Evolutionary conservation across 2,329 filamentous ascomycete species (phyloP).

Genomic region (Verticillium dahliae): DNA sequence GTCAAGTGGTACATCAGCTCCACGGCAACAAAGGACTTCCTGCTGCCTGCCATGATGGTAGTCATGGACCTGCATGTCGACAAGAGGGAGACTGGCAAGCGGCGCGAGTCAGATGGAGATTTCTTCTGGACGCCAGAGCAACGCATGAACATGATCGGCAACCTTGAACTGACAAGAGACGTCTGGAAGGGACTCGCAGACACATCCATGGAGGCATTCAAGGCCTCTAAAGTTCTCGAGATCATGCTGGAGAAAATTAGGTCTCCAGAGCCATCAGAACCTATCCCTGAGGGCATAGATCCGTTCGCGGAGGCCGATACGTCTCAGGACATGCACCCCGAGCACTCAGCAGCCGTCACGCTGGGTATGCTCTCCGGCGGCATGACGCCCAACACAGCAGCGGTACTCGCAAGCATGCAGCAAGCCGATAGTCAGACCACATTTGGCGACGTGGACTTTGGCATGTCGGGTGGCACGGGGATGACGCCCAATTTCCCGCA

Average conservation of each 20-base stretch:
- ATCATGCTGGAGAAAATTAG: slow-evolving; percentile 79
- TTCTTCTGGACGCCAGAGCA: slow-evolving; percentile 53
- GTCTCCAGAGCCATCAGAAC: slow-evolving; percentile 26
- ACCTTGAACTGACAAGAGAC: slow-evolving; percentile 63
- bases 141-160: slow-evolving; percentile 67
- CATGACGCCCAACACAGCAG: slow-evolving; percentile 21
- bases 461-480: slow-evolving; percentile 21
- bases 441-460: slow-evolving; percentile 39
- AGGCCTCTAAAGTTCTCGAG: slow-evolving; percentile 72
- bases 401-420: slow-evolving; percentile 22
- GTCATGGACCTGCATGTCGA: slow-evolving; percentile 75
- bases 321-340: slow-evolving; percentile 19
- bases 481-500: slow-evolving; percentile 31
- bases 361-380: slow-evolving; percentile 35
- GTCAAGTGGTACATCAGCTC: slow-evolving; percentile 76
- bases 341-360: slow-evolving; percentile 33
- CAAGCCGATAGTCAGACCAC: slow-evolving; percentile 25
- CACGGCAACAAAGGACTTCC: slow-evolving; percentile 76
- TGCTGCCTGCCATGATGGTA: slow-evolving; percentile 79
- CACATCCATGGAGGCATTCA: slow-evolving; percentile 81
- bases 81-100: slow-evolving; percentile 36
- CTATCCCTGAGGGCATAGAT: not conserved
- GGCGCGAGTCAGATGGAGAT: slow-evolving; percentile 34
- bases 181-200: slow-evolving; percentile 80
- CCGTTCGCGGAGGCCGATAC: slow-evolving; percentile 13